phyloP scores from a whole-genome alignment of 2,329 filamentous ascomycete species.

The Chrysoporthe cubensis region DNA sequence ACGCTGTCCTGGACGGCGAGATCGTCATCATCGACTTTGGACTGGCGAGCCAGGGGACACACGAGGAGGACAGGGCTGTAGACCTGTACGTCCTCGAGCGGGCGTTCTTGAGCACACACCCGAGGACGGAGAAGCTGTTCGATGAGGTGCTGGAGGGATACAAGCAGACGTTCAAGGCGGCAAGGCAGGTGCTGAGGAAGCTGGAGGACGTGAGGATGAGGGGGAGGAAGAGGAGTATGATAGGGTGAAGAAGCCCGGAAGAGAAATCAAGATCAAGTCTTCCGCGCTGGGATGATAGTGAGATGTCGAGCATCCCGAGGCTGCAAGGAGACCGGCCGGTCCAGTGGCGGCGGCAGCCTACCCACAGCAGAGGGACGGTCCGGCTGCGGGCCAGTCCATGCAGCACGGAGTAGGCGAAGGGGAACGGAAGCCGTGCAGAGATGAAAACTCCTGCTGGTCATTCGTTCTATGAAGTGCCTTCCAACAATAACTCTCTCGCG shows the following conservation, averaged over 20 bases:
- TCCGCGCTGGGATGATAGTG: too few species aligned
- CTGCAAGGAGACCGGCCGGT: too few species aligned
- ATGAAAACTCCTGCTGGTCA: not conserved
- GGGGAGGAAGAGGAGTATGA: constrained; percentile 95
- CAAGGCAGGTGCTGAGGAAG: constrained; percentile 73
- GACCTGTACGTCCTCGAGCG: constrained; percentile 95
- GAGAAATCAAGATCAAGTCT: too few species aligned
- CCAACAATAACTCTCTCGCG: not conserved
- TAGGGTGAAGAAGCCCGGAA: constrained; percentile 64
- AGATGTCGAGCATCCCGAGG: too few species aligned
- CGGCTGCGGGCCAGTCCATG: too few species aligned
- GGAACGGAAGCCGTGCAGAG: not conserved
- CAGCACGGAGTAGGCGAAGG: not conserved
- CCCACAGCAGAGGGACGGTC: too few species aligned
- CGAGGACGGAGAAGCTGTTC: constrained; percentile 78
- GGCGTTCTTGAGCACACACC: constrained; percentile 94
- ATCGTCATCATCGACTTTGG: constrained; percentile 95
- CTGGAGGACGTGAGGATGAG: constrained; percentile 92
- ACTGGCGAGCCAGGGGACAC: constrained; percentile 76
- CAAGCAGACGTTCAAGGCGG: constrained; percentile 73
- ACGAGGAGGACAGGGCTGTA: constrained; percentile 92
- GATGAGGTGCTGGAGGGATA: constrained; percentile 76
- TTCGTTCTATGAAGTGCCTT: not conserved
- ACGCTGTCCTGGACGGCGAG: constrained; percentile 62
- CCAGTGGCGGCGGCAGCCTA: too few species aligned